Evolutionary conservation across 2,329 filamentous ascomycete species (phyloP).

Genomic region (Ophiocordyceps camponoti-floridani): DNA sequence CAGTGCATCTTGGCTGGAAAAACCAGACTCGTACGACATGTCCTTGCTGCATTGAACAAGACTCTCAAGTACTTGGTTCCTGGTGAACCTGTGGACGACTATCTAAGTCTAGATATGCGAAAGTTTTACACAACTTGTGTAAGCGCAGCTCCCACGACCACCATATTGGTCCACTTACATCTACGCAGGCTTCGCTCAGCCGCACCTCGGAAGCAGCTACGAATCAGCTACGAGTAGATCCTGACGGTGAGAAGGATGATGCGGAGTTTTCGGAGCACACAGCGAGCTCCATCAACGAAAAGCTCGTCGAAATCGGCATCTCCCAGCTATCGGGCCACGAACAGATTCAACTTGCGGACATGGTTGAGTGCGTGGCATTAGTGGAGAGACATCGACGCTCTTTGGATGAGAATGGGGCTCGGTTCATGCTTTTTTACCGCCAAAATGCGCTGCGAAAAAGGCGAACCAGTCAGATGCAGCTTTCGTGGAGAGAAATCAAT

Average conservation of each 20-base stretch:
- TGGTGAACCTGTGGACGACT: slow-evolving; percentile 63
- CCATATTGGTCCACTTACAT: no score
- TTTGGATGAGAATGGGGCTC: slow-evolving; percentile 76
- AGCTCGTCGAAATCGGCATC: slow-evolving; percentile 55
- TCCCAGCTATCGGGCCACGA: slow-evolving; percentile 70
- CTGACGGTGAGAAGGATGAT: slow-evolving; percentile 35
- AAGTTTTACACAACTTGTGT: slow-evolving; percentile 2
- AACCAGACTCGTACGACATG: slow-evolving; percentile 46
- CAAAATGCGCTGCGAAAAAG: slow-evolving; percentile 57
- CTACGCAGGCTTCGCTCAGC: neutral
- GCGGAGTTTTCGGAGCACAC: slow-evolving; percentile 54
- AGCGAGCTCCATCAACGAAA: slow-evolving; percentile 54
- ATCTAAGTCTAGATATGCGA: slow-evolving; percentile 34
- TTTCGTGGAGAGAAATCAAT: slow-evolving; percentile 65
- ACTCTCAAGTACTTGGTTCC: slow-evolving; percentile 69
- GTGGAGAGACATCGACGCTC: slow-evolving; percentile 78
- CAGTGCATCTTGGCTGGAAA: slow-evolving; percentile 78
- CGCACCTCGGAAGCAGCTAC: slow-evolving; percentile 9
- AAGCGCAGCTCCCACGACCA: neutral
- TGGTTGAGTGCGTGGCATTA: slow-evolving; percentile 66
- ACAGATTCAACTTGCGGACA: slow-evolving; percentile 71
- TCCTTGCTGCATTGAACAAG: slow-evolving; percentile 55
- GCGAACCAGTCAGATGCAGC: slow-evolving; percentile 42
- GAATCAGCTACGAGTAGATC: neutral
- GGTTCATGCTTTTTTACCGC: slow-evolving; percentile 76